Evolutionary conservation across 1,139 yeast species (phyloP).

Genomic region (Eremothecium coryli): DNA sequence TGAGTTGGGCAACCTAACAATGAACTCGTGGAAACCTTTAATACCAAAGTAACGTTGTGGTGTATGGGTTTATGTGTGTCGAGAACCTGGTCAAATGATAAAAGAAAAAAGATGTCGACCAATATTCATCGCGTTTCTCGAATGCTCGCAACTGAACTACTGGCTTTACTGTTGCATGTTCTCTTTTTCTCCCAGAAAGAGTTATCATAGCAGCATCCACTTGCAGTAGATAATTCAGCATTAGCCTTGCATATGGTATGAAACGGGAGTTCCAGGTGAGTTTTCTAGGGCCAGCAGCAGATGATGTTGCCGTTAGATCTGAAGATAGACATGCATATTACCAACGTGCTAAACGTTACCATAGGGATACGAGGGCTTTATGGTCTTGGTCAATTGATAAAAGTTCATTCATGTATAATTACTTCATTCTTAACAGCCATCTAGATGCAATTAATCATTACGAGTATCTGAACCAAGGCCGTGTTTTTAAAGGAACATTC

Average conservation of each 20-base stretch:
- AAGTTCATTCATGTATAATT: neutral
- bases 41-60: slow-evolving; percentile 36
- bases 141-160: no score
- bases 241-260: no score
- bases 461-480: neutral
- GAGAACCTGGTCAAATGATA: no score
- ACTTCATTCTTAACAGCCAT: neutral
- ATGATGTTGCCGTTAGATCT: neutral
- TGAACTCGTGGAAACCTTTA: slow-evolving; percentile 52
- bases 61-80: neutral
- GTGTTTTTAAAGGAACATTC: slow-evolving; percentile 1
- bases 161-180: no score
- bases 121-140: no score
- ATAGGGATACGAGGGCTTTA: neutral
- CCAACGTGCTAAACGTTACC: neutral
- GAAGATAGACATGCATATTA: neutral
- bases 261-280: neutral
- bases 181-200: no score
- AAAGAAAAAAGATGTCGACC: no score
- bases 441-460: neutral
- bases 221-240: no score
- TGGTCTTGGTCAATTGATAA: neutral
- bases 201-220: no score
- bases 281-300: neutral
- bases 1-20: slow-evolving; percentile 23